A percentile compares a stretch with the other conserved stretches of the same genome.
Evolutionary conservation across 139 green algal species (phyloP).

Genomic region (Ulvella scutata): DNA sequence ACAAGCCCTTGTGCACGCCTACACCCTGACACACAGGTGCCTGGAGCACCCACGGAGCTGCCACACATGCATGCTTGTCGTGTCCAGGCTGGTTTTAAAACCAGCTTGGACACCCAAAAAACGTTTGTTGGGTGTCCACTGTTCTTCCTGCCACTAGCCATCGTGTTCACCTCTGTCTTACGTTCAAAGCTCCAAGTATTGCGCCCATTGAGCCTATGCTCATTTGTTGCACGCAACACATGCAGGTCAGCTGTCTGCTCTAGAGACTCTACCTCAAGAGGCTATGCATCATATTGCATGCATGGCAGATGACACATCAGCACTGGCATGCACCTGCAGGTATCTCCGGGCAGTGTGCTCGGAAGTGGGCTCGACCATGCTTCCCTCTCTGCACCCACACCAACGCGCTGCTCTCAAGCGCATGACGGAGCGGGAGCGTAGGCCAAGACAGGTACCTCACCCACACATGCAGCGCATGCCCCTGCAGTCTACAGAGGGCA

Average conservation of each 20-base stretch:
- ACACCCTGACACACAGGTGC: neutral
- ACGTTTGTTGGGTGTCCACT: neutral
- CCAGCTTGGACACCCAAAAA: neutral
- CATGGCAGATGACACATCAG: neutral
- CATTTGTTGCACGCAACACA: neutral
- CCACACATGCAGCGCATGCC: neutral
- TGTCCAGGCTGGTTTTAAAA: neutral
- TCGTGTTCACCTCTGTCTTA: no score
- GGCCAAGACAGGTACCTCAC: neutral
- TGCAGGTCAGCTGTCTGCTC: neutral
- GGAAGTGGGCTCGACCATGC: neutral
- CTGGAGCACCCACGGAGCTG: neutral
- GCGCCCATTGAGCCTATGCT: neutral
- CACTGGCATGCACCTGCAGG: neutral
- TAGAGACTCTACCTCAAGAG: neutral
- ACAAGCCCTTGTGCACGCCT: neutral
- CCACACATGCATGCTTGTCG: neutral
- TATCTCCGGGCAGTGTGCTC: neutral
- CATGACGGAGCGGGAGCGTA: constrained; percentile 7
- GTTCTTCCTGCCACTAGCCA: neutral
- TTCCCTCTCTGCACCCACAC: neutral
- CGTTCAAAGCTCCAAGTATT: neutral
- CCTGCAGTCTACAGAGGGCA: neutral
- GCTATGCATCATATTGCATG: neutral
- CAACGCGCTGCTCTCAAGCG: constrained; percentile 8